A percentile compares a stretch with the other conserved stretches of the same genome.
Conservation (phyloP, 2,329 filamentous ascomycete species). For the Colletotrichum abscissum region DNA sequence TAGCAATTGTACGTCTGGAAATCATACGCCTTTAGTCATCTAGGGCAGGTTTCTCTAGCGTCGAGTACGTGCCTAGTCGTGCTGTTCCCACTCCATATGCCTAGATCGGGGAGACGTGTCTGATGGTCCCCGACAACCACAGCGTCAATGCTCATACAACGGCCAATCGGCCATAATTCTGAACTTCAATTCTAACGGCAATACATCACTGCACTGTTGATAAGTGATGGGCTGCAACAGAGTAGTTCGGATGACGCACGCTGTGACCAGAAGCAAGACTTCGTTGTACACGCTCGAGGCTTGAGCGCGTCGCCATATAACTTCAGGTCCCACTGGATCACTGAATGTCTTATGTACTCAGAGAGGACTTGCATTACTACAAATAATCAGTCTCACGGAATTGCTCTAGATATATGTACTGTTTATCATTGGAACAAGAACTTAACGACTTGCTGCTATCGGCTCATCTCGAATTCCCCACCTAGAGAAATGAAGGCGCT, state of each 20-base stretch:
- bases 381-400: not conserved
- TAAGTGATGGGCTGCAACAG: not conserved
- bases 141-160: not conserved
- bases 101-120: not conserved
- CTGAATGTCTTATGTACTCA: too few species aligned
- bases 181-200: not conserved
- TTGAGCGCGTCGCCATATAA: not conserved
- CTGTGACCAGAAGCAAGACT: not conserved
- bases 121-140: not conserved
- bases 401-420: not conserved
- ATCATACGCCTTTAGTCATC: too few species aligned
- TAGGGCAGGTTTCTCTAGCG: too few species aligned
- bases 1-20: too few species aligned
- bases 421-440: not conserved
- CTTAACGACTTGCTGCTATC: not conserved
- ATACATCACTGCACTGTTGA: not conserved
- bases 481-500: not conserved
- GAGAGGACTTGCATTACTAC: not conserved
- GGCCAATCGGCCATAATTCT: not conserved
- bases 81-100: not conserved
- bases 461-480: not conserved
- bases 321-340: not conserved
- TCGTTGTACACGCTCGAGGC: not conserved
- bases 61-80: too few species aligned
- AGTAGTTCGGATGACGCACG: slow-evolving; percentile 2